Conservation (phyloP, 768 basidiomycete species). For the Grammothele lineata region DNA sequence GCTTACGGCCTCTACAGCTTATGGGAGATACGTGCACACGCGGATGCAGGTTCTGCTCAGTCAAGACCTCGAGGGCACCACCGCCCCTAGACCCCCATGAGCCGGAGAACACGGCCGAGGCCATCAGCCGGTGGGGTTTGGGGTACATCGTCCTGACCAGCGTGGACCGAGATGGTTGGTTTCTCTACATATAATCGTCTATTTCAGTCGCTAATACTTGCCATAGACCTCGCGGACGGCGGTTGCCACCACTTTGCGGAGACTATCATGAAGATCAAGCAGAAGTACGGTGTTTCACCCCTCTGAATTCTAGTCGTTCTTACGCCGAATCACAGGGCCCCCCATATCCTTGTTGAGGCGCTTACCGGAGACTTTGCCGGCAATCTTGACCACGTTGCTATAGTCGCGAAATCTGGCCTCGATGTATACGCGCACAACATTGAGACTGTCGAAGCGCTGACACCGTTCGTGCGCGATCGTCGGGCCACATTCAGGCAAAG, state of each 20-base stretch:
- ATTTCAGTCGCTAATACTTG: too few relatives aligned
- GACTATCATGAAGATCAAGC: slow-evolving; percentile 92
- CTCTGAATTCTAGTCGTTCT: background rate
- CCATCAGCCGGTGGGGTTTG: slow-evolving; percentile 95
- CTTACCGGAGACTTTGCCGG: slow-evolving; percentile 94
- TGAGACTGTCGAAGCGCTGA: slow-evolving; percentile 92
- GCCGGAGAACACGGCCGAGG: slow-evolving; percentile 97
- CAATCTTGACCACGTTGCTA: slow-evolving; percentile 63
- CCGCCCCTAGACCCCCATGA: slow-evolving; percentile 93
- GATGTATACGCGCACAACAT: slow-evolving; percentile 99
- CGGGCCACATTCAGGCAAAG: slow-evolving; percentile 89
- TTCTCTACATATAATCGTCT: background rate
- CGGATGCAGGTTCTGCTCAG: slow-evolving; percentile 95
- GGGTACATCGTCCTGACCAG: slow-evolving; percentile 97
- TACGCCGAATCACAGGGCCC: slow-evolving; percentile 68
- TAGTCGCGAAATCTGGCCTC: slow-evolving; percentile 88
- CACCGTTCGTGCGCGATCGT: slow-evolving; percentile 93
- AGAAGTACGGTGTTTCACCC: slow-evolving; percentile 50
- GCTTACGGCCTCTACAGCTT: slow-evolving; percentile 45
- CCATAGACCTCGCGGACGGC: slow-evolving; percentile 82
- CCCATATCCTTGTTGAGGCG: slow-evolving; percentile 94
- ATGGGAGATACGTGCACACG: slow-evolving; percentile 99
- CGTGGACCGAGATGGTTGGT: slow-evolving; percentile 85
- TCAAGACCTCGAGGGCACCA: slow-evolving; percentile 87
- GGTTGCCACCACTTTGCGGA: slow-evolving; percentile 94